phyloP scores from a whole-genome alignment of 164 flowering plant species.

The Brasenia schreberi region DNA sequence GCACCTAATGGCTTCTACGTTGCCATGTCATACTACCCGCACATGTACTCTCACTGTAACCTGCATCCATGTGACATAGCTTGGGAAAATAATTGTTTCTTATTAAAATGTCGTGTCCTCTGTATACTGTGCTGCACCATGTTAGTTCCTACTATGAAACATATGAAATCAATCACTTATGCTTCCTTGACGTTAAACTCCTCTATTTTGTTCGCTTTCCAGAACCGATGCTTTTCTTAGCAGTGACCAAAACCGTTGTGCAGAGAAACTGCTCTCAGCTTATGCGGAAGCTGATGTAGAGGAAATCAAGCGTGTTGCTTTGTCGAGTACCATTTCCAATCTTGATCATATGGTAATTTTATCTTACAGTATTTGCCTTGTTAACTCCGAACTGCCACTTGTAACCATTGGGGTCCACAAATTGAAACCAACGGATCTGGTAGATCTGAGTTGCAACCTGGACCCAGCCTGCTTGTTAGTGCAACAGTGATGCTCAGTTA shows the following conservation, averaged over 20 bases:
- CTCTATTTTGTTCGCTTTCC: slow-evolving; percentile 7
- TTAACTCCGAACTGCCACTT: not conserved
- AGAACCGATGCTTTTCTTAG: slow-evolving; percentile 69
- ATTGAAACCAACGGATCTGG: no score
- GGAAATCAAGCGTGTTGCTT: slow-evolving; percentile 66
- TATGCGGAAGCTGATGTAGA: slow-evolving; percentile 75
- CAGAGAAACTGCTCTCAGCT: slow-evolving; percentile 71
- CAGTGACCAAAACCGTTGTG: slow-evolving; percentile 80
- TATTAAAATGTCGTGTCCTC: not conserved
- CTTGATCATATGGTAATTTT: slow-evolving; percentile 65
- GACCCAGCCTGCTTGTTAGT: no score
- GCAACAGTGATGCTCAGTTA: no score
- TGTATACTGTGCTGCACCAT: not conserved
- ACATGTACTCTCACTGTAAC: no score
- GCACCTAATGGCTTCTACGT: no score
- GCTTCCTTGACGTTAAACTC: not conserved
- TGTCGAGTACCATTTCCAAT: slow-evolving; percentile 65
- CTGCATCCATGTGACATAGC: no score
- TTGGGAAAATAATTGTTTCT: no score
- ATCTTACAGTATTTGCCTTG: not conserved
- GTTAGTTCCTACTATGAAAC: not conserved
- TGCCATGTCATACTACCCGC: no score
- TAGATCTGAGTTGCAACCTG: no score
- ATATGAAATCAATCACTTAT: no score
- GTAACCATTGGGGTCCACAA: not conserved